These are phyloP conservation scores for Talaromyces sp. DNA, from an alignment of 2,329 filamentous ascomycete genomes.

Conservation along the genomic window DNA sequence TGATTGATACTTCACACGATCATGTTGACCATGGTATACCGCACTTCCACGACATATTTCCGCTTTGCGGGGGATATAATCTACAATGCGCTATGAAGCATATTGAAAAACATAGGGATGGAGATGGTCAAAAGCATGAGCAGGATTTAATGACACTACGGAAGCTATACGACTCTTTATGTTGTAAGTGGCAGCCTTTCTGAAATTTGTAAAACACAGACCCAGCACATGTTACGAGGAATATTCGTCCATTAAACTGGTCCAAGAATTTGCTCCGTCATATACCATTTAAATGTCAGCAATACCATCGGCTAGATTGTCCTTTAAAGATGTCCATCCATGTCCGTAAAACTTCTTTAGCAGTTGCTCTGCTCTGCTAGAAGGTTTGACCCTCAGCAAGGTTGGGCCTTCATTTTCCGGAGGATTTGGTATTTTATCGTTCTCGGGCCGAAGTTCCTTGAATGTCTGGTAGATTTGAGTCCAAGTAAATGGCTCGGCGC, in stretches of 20 bases:
- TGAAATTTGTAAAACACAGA: not conserved
- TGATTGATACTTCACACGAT: conserved; percentile 1
- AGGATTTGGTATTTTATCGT: not conserved
- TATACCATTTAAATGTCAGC: not conserved
- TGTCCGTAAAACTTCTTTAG: not conserved
- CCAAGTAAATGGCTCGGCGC: conserved; percentile 43
- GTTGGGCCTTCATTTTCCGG: not conserved
- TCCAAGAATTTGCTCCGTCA: not conserved
- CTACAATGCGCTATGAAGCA: not conserved
- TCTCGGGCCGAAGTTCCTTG: not conserved
- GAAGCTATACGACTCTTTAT: not conserved
- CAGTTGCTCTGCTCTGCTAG: not conserved
- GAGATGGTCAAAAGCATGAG: not conserved
- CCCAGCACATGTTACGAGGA: not conserved
- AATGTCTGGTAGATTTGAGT: not conserved
- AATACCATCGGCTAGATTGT: not conserved
- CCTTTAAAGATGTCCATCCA: not conserved
- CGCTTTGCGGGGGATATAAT: conserved; percentile 1
- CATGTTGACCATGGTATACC: conserved; percentile 1
- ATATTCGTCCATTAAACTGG: not conserved
- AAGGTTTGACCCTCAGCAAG: conserved; percentile 21
- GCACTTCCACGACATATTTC: not conserved
- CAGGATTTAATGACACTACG: not conserved
- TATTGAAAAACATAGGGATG: not conserved
- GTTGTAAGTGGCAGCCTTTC: not conserved